Conservation (phyloP, 163 green algal species). For the Smithsoniella earleae region DNA sequence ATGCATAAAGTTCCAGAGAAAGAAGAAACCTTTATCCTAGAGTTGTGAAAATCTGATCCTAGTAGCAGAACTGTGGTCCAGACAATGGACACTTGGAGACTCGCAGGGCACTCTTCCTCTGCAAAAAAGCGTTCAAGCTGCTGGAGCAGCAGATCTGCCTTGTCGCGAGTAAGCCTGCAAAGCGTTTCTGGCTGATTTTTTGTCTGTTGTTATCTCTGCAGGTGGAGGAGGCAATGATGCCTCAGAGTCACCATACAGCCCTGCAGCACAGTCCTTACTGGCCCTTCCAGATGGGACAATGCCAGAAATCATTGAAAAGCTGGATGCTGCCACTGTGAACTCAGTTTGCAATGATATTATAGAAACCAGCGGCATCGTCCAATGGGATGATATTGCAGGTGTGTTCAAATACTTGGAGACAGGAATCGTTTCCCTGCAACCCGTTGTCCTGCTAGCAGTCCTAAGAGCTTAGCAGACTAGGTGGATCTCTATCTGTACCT, state of each 20-base stretch:
- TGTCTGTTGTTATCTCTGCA: neutral
- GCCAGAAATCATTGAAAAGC: constrained; percentile 16
- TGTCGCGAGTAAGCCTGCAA: neutral
- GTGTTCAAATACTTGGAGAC: constrained; percentile 30
- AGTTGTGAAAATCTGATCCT: too few species aligned
- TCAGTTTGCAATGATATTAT: constrained; percentile 66
- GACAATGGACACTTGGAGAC: neutral
- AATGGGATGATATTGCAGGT: constrained; percentile 85
- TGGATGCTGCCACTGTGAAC: constrained; percentile 14
- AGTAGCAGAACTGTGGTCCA: too few species aligned
- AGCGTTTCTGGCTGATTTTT: neutral
- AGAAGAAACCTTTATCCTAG: neutral
- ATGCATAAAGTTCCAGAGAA: neutral
- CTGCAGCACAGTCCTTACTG: neutral
- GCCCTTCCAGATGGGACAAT: constrained; percentile 6
- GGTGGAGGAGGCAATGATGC: neutral
- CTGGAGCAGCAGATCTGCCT: neutral
- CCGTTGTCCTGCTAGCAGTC: too few species aligned
- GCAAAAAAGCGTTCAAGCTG: neutral
- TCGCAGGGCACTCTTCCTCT: neutral
- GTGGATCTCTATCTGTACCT: neutral
- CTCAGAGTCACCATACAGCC: constrained; percentile 18
- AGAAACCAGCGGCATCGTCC: constrained; percentile 43
- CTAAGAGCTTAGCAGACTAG: too few species aligned
- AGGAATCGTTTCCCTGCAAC: constrained; percentile 35